phyloP scores from a whole-genome alignment of 1,139 yeast species.

The Sugiyamaella pinicola region DNA sequence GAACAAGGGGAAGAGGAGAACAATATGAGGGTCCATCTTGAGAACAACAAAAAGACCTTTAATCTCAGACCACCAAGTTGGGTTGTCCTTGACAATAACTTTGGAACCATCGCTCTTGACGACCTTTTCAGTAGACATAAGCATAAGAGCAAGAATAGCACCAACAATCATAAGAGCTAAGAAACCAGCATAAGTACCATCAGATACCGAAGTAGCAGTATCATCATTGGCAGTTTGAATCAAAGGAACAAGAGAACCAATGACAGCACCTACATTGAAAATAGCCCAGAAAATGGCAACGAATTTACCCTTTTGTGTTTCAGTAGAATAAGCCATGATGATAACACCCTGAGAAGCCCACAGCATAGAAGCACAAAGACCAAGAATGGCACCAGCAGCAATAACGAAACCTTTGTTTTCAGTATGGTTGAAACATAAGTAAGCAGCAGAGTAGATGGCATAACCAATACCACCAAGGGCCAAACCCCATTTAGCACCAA shows the following conservation, averaged over 20 bases:
- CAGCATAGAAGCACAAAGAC: conserved; percentile 57
- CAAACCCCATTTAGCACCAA: conserved; percentile 54
- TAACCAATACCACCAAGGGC: conserved; percentile 61
- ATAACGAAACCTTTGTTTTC: conserved; percentile 57
- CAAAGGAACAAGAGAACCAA: conserved; percentile 34
- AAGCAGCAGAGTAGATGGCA: conserved; percentile 56
- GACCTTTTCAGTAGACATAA: conserved; percentile 56
- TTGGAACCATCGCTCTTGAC: conserved; percentile 56
- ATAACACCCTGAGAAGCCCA: conserved; percentile 68
- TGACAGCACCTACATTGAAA: conserved; percentile 66
- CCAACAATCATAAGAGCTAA: conserved; percentile 58
- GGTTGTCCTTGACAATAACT: conserved; percentile 51
- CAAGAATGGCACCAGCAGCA: conserved; percentile 62
- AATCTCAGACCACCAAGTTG: conserved; percentile 53
- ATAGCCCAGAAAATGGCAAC: conserved; percentile 59
- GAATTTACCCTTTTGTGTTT: conserved; percentile 54
- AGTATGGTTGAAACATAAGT: conserved; percentile 53
- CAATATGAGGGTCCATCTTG: conserved; percentile 50
- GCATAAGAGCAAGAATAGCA: conserved; percentile 48
- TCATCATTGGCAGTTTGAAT: conserved; percentile 28
- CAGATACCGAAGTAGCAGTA: conserved; percentile 47
- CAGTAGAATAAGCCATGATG: conserved; percentile 60
- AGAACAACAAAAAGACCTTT: conserved; percentile 48
- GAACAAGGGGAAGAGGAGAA: conserved; percentile 60
- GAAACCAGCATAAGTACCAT: conserved; percentile 61